phyloP scores from a whole-genome alignment of 768 basidiomycete species.

The Pleurotus platypus region DNA sequence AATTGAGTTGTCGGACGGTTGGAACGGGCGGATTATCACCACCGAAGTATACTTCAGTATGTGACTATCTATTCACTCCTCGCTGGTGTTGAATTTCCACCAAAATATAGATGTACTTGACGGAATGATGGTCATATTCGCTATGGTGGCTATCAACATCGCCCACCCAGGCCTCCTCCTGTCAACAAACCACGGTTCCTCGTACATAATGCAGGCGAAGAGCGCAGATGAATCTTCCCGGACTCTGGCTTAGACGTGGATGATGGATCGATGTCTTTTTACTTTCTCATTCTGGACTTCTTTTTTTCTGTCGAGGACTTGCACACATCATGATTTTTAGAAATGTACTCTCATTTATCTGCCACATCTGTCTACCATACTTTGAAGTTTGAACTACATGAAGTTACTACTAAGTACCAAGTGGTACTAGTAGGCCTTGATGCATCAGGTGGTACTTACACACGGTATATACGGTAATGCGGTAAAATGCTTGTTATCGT shows the following conservation, averaged over 20 bases:
- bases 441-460: no score
- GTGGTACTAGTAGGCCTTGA: no score
- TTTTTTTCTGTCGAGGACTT: no score
- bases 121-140: conserved; percentile 44
- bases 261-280: no score
- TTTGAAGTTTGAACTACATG: no score
- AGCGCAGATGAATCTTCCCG: not conserved
- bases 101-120: conserved; percentile 42
- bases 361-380: no score
- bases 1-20: conserved; percentile 37
- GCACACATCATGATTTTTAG: no score
- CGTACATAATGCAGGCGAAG: not conserved
- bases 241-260: not conserved
- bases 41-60: conserved; percentile 35
- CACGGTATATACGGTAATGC: no score
- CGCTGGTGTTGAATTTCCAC: conserved; percentile 19
- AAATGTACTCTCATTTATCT: no score
- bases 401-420: no score
- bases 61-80: conserved; percentile 11
- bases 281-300: no score
- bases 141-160: conserved; percentile 45
- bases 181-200: not conserved
- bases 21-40: conserved; percentile 34
- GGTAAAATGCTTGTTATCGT: no score
- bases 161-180: conserved; percentile 43